Base-by-base conservation (phyloP, 257 asterid genomes). In the Salvia hispanica region DNA sequence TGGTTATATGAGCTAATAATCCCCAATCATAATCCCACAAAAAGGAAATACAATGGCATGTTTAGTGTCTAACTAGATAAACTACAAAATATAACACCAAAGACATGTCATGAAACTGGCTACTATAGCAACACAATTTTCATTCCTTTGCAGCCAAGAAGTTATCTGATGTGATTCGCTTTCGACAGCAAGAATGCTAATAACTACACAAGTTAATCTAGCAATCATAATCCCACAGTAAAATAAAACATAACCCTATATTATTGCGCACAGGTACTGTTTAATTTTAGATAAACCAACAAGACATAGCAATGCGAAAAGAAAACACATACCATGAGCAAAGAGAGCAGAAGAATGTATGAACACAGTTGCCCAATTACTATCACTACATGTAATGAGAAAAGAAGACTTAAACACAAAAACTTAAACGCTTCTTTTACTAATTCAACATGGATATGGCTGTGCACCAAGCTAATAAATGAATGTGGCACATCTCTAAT, bases 281-380 rank as follows among this genome's bases (percentile, higher is more conserved):
- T 64, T 67, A 69, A 56, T 73, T 18, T 18, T 54, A 75, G 77
- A 72, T 14, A 31, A 9, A 60, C 71, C 31, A 56, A 46, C 64
- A 65, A 59, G 59, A 43, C 52, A 76, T 59, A 37, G 15, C 66
- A 65, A 46, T 6, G 10, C 67, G 3, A 51, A 48, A 46, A 50
- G 39, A 16, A 42, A 11, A 31, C 6, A 16, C 18, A 31, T 21
- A 15, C 51, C 36, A 46, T 12, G 52, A 6, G 16, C 52, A 46
- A 13, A n/a, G 4, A 46, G 2, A 46, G 2, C 52, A 7, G 15
- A 46, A 4, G 52, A 6, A 46, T 46, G 52, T 6, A 46, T 1
- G 2, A 46, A 46, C 52, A 46, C 4, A 34, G 36, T 25, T 33
- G 15, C 16, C 34, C 60, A 40, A 7, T 1, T 25, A 25, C 31